These are phyloP conservation scores for Cardamine resedifolia DNA, from an alignment of 345 rosid genomes.

Conservation along the genomic window DNA sequence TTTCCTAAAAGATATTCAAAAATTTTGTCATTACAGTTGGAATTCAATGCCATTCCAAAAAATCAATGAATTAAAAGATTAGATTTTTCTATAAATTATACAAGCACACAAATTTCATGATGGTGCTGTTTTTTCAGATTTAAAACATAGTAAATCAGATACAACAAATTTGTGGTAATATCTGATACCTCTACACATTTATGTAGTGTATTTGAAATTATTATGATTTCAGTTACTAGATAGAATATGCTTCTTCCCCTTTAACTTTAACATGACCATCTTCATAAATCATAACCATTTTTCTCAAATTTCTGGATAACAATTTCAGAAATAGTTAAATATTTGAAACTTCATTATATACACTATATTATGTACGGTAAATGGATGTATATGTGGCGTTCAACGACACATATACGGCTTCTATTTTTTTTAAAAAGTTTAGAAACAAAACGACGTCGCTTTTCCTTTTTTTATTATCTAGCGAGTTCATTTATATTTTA, in stretches of 20 bases:
- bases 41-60: not conserved
- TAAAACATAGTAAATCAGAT: not conserved
- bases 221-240: not conserved
- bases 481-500: too few relatives aligned
- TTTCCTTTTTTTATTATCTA: too few relatives aligned
- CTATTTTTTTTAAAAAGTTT: not conserved
- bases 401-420: not conserved
- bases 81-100: not conserved
- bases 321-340: not conserved
- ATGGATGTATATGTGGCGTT: not conserved
- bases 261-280: not conserved
- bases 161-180: not conserved
- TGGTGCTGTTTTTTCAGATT: not conserved
- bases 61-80: too few relatives aligned
- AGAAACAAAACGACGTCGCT: not conserved
- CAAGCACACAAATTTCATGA: not conserved
- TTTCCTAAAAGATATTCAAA: too few relatives aligned
- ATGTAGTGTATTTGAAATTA: not conserved
- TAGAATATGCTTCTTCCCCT: not conserved
- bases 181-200: not conserved
- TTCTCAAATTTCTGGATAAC: not conserved
- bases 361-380: not conserved
- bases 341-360: not conserved
- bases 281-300: not conserved
- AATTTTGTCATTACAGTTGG: not conserved